Conservation (phyloP, 2,329 filamentous ascomycete genomes). For the Fusarium avenaceum region DNA sequence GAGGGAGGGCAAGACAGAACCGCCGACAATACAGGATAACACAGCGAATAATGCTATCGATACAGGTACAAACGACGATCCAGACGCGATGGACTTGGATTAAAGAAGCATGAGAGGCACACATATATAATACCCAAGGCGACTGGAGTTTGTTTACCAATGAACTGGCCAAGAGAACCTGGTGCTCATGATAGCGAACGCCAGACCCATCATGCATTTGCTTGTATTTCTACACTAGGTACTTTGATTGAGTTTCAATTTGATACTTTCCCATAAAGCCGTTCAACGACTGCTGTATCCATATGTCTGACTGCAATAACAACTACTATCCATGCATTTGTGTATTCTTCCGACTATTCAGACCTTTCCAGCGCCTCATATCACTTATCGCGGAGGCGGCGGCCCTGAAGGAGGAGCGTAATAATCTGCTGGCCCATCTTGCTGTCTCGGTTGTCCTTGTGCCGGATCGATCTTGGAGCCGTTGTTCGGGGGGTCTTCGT, state of each 20-base stretch:
- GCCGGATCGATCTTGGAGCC: conserved; percentile 67
- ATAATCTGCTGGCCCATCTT: conserved; percentile 44
- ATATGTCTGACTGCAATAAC: conserved; percentile 8
- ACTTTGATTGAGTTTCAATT: conserved; percentile 30
- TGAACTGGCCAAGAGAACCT: conserved; percentile 9
- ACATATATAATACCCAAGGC: conserved; percentile 44
- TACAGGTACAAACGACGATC: conserved; percentile 57
- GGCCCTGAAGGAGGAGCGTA: conserved; percentile 63
- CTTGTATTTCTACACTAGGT: conserved; percentile 36
- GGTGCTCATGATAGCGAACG: conserved; percentile 5
- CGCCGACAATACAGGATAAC: conserved; percentile 19
- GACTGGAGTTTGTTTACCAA: conserved; percentile 43
- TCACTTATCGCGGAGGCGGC: conserved; percentile 51
- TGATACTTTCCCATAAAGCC: conserved; percentile 23
- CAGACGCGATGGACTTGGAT: conserved; percentile 78
- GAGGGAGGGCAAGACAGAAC: conserved; percentile 46
- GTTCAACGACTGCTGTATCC: conserved; percentile 9
- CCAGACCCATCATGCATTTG: conserved; percentile 10
- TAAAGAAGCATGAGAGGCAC: conserved; percentile 47
- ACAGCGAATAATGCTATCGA: conserved; percentile 17
- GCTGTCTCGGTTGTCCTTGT: conserved; percentile 55
- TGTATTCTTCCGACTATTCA: background rate
- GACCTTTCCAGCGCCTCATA: conserved; percentile 6
- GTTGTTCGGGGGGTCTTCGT: conserved; percentile 62
- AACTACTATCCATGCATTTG: background rate